A percentile compares a stretch with the other conserved stretches of the same genome.
Evolutionary conservation across 345 rosid species (phyloP).

Genomic region (Hibiscus syriacus): DNA sequence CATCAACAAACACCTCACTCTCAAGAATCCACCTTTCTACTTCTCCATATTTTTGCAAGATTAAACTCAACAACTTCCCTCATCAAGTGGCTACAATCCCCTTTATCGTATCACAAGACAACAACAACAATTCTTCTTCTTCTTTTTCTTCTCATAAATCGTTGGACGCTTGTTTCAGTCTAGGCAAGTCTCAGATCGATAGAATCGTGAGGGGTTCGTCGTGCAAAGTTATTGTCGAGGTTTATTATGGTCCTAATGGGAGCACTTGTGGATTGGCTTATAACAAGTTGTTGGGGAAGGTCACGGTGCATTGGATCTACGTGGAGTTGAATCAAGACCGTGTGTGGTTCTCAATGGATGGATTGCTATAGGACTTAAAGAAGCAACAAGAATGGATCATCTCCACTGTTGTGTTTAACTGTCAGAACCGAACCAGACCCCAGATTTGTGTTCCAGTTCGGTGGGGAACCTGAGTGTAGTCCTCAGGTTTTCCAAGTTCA

Average conservation of each 20-base stretch:
- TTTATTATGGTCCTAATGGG: too few species aligned
- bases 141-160: conserved; percentile 25
- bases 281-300: conserved; percentile 55
- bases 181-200: conserved; percentile 45
- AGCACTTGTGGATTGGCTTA: conserved; percentile 29
- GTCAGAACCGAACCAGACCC: conserved; percentile 78
- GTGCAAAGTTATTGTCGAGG: conserved; percentile 24
- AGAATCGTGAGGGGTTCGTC: conserved; percentile 18
- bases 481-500: too few species aligned
- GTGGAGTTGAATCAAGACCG: too few species aligned
- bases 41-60: conserved; percentile 45
- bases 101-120: conserved; percentile 12
- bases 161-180: conserved; percentile 61
- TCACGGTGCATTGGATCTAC: conserved; percentile 47
- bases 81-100: conserved; percentile 38
- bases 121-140: neutral
- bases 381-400: conserved; percentile 26
- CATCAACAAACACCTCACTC: too few species aligned
- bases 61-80: conserved; percentile 50
- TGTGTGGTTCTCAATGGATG: conserved; percentile 62
- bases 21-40: too few species aligned
- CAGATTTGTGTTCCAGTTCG: conserved; percentile 79
- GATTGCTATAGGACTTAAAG: conserved; percentile 34
- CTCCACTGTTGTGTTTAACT: conserved; percentile 43
- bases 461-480: conserved; percentile 85